Conservation (phyloP, 257 asterid species). For the Solanum ahanhuiri region DNA sequence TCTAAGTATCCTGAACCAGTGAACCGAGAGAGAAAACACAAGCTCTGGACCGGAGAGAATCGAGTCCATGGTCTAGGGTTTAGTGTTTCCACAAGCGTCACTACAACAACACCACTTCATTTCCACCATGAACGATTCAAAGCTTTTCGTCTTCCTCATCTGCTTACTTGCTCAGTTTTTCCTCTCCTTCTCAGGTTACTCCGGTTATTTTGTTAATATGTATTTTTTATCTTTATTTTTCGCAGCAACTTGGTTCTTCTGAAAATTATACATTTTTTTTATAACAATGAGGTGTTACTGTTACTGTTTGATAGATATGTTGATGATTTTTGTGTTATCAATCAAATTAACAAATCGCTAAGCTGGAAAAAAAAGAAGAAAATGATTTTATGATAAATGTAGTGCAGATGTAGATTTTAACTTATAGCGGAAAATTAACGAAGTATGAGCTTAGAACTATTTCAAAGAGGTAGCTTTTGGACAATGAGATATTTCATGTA, state of each 20-base stretch:
- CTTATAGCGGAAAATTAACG: background rate
- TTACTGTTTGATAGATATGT: background rate
- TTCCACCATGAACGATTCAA: slow-evolving; percentile 36
- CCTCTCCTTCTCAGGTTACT: slow-evolving; percentile 44
- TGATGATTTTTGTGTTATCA: background rate
- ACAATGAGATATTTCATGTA: background rate
- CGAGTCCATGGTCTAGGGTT: slow-evolving; percentile 53
- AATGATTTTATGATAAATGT: background rate
- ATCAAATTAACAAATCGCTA: background rate
- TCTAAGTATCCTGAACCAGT: background rate
- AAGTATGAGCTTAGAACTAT: background rate
- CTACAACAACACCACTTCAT: background rate
- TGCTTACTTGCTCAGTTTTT: slow-evolving; percentile 27
- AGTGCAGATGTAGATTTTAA: background rate
- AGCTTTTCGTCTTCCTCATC: slow-evolving; percentile 27
- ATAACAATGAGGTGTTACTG: background rate
- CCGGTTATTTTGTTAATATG: background rate
- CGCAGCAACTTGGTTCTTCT: background rate
- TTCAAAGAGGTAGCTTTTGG: background rate
- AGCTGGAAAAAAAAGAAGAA: background rate
- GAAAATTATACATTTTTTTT: background rate
- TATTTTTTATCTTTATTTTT: background rate
- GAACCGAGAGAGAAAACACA: background rate
- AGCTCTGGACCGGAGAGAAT: background rate
- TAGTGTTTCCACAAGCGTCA: background rate